Conservation (phyloP, 179 eudicot genomes). For the Spinacia oleracea region DNA sequence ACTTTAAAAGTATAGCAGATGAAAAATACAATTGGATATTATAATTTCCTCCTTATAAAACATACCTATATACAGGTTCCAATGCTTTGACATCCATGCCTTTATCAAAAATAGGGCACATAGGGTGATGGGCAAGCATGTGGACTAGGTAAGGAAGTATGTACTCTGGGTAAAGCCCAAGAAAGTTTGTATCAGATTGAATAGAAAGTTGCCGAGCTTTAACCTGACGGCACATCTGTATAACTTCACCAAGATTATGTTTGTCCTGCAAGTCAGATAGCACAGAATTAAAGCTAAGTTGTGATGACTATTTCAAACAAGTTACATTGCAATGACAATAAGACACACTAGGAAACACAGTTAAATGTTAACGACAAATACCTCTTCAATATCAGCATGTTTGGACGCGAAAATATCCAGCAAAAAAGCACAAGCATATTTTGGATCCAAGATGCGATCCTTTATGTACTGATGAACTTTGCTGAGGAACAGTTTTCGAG, state of each 20-base stretch:
- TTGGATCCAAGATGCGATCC: slow-evolving; percentile 87
- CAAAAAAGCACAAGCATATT: slow-evolving; percentile 87
- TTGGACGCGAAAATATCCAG: slow-evolving; percentile 53
- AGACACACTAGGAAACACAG: not conserved
- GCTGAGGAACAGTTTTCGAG: slow-evolving; percentile 65
- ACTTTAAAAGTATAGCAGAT: not conserved
- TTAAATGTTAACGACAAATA: slow-evolving; percentile 22
- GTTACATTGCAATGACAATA: not conserved
- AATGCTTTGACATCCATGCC: slow-evolving; percentile 72
- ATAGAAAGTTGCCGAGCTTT: slow-evolving; percentile 67
- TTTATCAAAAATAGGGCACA: slow-evolving; percentile 72
- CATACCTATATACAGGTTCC: slow-evolving; percentile 82
- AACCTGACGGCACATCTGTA: slow-evolving; percentile 84
- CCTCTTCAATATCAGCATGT: slow-evolving; percentile 71
- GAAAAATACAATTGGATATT: not conserved
- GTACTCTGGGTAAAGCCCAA: slow-evolving; percentile 68
- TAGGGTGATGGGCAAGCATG: slow-evolving; percentile 83
- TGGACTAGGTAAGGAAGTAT: slow-evolving; percentile 83
- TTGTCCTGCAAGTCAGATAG: slow-evolving; percentile 55
- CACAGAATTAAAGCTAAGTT: not conserved
- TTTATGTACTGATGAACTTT: slow-evolving; percentile 95
- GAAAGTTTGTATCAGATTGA: slow-evolving; percentile 60
- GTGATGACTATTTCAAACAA: not conserved
- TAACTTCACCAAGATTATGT: slow-evolving; percentile 61
- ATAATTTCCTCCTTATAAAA: not conserved